A percentile compares a stretch with the other conserved stretches of the same genome.
Conservation (phyloP, 2,329 filamentous ascomycete species). For the Berkeleyomyces basicola region DNA sequence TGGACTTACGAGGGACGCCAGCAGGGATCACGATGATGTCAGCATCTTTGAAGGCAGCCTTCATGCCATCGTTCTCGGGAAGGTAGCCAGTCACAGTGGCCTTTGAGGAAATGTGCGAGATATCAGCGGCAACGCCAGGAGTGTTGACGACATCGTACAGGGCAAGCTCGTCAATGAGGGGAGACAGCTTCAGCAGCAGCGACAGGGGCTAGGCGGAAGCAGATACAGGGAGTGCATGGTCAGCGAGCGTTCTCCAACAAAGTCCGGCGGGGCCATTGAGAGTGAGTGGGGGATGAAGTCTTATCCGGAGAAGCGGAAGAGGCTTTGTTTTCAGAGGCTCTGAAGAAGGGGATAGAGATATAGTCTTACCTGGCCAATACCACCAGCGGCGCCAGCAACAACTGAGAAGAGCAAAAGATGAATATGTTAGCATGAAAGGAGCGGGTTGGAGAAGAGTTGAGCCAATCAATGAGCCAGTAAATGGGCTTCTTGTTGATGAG, state of each 20-base stretch:
- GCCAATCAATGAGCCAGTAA: not conserved
- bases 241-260: conserved; percentile 13
- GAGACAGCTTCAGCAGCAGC: conserved; percentile 81
- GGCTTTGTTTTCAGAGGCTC: not conserved
- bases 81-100: conserved; percentile 81
- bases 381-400: conserved; percentile 92
- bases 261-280: not conserved
- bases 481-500: not conserved
- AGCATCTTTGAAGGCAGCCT: conserved; percentile 76
- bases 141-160: conserved; percentile 99
- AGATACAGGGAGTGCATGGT: conserved; percentile 11
- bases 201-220: conserved; percentile 58
- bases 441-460: not conserved
- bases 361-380: conserved; percentile 78
- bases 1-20: conserved; percentile 76
- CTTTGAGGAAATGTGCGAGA: conserved; percentile 89
- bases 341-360: not conserved
- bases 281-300: not conserved
- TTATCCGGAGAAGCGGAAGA: not conserved
- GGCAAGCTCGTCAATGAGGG: conserved; percentile 77
- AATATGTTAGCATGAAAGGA: conserved; percentile 10
- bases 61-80: conserved; percentile 69
- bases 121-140: conserved; percentile 84
- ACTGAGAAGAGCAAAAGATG: conserved; percentile 25
- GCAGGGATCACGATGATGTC: conserved; percentile 96